These are phyloP conservation scores for Saksenaea oblongispora DNA, from an alignment of 371 early-diverging fungal species.

Conservation along the genomic window DNA sequence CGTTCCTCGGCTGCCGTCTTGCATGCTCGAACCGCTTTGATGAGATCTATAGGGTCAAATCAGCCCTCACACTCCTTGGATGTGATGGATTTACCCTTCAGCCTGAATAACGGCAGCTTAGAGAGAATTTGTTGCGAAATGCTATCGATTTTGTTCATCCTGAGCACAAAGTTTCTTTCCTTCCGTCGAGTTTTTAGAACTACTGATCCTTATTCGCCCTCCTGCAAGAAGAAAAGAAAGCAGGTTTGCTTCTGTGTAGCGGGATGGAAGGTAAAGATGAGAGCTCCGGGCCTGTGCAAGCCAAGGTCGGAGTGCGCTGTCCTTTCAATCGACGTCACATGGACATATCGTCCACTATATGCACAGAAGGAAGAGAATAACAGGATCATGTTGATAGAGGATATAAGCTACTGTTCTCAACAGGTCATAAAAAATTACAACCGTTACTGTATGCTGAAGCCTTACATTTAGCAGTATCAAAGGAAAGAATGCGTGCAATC, in stretches of 20 bases:
- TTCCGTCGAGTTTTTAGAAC: not conserved
- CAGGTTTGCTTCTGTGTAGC: not conserved
- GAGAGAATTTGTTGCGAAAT: constrained; percentile 56
- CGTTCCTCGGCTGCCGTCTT: constrained; percentile 99
- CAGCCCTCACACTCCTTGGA: not conserved
- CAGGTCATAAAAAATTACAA: too few relatives aligned
- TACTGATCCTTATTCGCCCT: not conserved
- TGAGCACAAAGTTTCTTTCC: not conserved
- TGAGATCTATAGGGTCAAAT: constrained; percentile 70
- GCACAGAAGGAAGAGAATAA: too few relatives aligned
- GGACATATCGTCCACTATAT: not conserved
- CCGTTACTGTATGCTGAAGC: too few relatives aligned
- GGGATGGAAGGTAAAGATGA: not conserved
- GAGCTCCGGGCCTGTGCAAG: not conserved
- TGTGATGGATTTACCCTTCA: constrained; percentile 37
- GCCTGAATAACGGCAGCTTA: constrained; percentile 49
- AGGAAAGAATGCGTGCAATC: too few relatives aligned
- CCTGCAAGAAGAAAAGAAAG: not conserved
- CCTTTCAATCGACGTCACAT: too few relatives aligned
- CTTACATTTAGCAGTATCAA: too few relatives aligned
- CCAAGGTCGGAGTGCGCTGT: not conserved
- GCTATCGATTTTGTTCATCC: constrained; percentile 54
- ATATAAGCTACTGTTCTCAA: too few relatives aligned
- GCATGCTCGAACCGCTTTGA: constrained; percentile 92
- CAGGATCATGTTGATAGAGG: too few relatives aligned